These are phyloP conservation scores for Vigna unguiculata DNA, from an alignment of 306 rosid species.

Conservation along the genomic window DNA sequence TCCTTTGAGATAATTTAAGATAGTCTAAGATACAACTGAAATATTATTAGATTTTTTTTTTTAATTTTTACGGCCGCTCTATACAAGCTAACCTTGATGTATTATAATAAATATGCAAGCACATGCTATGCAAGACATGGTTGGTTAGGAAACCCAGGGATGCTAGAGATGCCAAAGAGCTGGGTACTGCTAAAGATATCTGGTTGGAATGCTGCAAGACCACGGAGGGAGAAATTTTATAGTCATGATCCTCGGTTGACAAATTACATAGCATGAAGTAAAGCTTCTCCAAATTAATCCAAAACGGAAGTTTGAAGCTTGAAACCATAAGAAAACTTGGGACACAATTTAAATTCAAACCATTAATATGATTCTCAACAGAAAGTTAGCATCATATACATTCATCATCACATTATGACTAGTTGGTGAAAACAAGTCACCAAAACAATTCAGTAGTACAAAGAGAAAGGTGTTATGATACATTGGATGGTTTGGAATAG, in stretches of 20 bases:
- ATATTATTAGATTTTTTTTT: not conserved
- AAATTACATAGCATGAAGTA: not conserved
- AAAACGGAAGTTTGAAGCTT: not conserved
- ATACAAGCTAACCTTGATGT: not conserved
- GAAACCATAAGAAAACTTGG: not conserved
- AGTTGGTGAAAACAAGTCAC: not conserved
- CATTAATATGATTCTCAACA: not conserved
- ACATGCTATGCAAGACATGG: not conserved
- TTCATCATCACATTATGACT: not conserved
- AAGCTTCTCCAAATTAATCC: not conserved
- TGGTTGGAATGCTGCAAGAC: not conserved
- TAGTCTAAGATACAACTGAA: not conserved
- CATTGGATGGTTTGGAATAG: not conserved
- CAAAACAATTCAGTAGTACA: not conserved
- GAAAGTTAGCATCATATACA: not conserved
- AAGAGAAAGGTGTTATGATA: not conserved
- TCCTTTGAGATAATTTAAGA: not conserved
- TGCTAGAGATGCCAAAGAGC: not conserved
- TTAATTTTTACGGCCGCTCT: not conserved
- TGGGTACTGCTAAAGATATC: not conserved
- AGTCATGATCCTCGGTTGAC: not conserved
- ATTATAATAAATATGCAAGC: not conserved
- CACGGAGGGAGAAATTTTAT: conserved; percentile 4
- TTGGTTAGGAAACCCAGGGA: too few species aligned
- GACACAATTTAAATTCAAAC: conserved; percentile 12